Percentiles rank a stretch among this genome's conserved stretches.
phyloP scores from a whole-genome alignment of 1,284 basidiomycete species.

The Vanrija sp. region DNA sequence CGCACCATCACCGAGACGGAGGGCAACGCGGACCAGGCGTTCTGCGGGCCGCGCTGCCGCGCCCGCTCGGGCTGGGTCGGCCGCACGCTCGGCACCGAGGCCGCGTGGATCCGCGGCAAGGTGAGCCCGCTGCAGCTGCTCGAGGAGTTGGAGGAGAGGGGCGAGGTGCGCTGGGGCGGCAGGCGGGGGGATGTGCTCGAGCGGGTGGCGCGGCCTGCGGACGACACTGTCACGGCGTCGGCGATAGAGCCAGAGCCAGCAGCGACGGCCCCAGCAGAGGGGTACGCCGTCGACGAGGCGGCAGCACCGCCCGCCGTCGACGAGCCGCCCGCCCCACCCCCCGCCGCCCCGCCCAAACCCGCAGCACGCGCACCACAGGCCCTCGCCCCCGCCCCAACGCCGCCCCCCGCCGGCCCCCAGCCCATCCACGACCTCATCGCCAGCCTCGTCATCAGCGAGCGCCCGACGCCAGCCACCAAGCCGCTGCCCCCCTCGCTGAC shows the following conservation, averaged over 20 bases:
- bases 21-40: slow-evolving; percentile 39
- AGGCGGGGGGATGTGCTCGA: slow-evolving; percentile 6
- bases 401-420: neutral
- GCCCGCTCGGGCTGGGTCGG: slow-evolving; percentile 26
- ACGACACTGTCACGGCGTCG: too few relatives aligned
- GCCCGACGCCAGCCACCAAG: slow-evolving; percentile 1
- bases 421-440: slow-evolving; percentile 2
- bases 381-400: neutral
- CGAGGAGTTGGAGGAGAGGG: slow-evolving; percentile 28
- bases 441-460: slow-evolving; percentile 10
- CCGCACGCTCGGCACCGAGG: slow-evolving; percentile 23
- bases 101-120: slow-evolving; percentile 28
- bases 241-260: neutral
- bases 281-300: too few relatives aligned
- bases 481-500: neutral
- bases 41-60: slow-evolving; percentile 27
- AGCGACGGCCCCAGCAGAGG: neutral
- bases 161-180: slow-evolving; percentile 16
- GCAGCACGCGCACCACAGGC: neutral
- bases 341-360: neutral
- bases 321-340: neutral
- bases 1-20: slow-evolving; percentile 28
- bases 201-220: neutral
- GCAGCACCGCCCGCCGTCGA: neutral
- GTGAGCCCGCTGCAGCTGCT: slow-evolving; percentile 19